Conservation (phyloP, 257 asterid species). For the Cordia subcordata region DNA sequence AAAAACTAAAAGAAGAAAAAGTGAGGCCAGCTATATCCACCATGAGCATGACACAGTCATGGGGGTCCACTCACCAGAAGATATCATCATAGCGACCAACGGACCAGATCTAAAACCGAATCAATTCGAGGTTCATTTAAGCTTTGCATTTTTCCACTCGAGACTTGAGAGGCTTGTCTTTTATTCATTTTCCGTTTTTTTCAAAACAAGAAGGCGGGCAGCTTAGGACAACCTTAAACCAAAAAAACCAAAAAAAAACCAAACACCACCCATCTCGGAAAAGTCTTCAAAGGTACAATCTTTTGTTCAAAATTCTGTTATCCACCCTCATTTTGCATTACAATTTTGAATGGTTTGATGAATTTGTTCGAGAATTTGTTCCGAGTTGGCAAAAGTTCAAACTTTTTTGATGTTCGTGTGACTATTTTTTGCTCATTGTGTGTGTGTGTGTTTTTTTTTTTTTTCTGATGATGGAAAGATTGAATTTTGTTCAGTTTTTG, state of each 20-base stretch:
- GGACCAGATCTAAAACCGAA: constrained; percentile 26
- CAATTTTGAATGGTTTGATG: background rate
- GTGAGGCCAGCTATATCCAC: constrained; percentile 45
- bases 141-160: constrained; percentile 28
- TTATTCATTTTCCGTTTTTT: constrained; percentile 26
- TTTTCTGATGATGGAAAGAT: background rate
- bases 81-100: constrained; percentile 21
- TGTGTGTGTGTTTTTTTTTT: no score
- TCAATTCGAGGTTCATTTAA: constrained; percentile 42
- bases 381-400: no score
- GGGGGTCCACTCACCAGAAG: constrained; percentile 31
- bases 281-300: constrained; percentile 14
- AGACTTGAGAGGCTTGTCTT: constrained; percentile 20
- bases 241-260: background rate
- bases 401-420: no score
- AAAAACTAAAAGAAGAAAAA: constrained; percentile 7
- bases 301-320: background rate
- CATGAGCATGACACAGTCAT: constrained; percentile 38
- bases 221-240: constrained; percentile 9
- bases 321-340: background rate
- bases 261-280: constrained; percentile 1
- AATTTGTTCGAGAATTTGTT: background rate
- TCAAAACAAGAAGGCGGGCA: constrained; percentile 39
- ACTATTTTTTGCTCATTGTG: no score
- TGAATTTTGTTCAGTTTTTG: constrained; percentile 6